phyloP scores from a whole-genome alignment of 2,329 filamentous ascomycete species.

The Penicillium digitatum region DNA sequence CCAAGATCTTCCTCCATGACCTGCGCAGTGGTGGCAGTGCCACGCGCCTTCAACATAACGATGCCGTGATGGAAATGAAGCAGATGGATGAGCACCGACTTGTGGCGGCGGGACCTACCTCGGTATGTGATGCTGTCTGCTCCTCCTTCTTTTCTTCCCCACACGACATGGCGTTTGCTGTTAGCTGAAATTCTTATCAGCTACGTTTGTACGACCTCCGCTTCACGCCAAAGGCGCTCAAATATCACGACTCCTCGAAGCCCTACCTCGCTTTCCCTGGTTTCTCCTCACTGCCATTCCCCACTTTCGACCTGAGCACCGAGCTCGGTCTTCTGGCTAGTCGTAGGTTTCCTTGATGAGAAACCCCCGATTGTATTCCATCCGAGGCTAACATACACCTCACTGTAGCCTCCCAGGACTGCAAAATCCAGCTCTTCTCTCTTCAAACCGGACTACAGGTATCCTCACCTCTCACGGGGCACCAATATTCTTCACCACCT shows the following conservation, averaged over 20 bases:
- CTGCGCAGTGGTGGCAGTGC: constrained; percentile 32
- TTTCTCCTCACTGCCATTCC: constrained; percentile 26
- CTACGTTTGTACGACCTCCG: constrained; percentile 44
- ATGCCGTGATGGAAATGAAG: constrained; percentile 34
- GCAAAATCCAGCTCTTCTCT: constrained; percentile 38
- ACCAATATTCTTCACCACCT: constrained; percentile 26
- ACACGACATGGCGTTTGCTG: not conserved
- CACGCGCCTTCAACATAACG: constrained; percentile 34
- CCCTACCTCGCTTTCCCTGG: constrained; percentile 38
- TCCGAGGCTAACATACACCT: not conserved
- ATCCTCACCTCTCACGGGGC: constrained; percentile 25
- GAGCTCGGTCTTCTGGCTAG: constrained; percentile 39
- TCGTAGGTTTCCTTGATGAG: constrained; percentile 24
- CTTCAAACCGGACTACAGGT: constrained; percentile 36
- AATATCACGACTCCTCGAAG: constrained; percentile 26
- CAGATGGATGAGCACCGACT: constrained; percentile 36
- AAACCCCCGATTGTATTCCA: not conserved
- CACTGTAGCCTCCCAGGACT: constrained; percentile 31
- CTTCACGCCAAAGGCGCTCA: constrained; percentile 28
- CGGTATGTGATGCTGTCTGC: constrained; percentile 21
- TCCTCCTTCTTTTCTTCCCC: not conserved
- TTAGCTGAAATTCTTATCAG: constrained; percentile 19
- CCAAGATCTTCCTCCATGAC: constrained; percentile 36
- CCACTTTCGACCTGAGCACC: constrained; percentile 36
- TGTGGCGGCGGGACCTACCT: constrained; percentile 33